Percentiles rank a stretch among this genome's conserved stretches.
phyloP scores from a whole-genome alignment of 306 rosid species.

The Pueraria montana region DNA sequence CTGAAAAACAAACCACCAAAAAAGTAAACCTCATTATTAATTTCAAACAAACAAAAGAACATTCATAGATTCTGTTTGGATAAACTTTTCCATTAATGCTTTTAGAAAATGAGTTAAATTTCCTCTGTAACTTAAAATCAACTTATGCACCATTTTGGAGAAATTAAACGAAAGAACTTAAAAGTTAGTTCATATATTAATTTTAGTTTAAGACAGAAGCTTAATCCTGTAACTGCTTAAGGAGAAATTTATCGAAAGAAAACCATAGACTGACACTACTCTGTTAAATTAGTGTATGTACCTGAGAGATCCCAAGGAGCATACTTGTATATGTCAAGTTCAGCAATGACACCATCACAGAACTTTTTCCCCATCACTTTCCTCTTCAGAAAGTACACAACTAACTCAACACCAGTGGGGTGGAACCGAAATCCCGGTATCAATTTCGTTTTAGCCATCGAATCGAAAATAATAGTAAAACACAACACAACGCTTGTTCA shows the following conservation, averaged over 20 bases:
- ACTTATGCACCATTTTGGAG: background rate
- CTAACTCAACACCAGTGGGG: slow-evolving; percentile 75
- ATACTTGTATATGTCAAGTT: slow-evolving; percentile 71
- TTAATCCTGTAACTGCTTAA: background rate
- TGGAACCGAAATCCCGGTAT: slow-evolving; percentile 80
- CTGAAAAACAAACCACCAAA: slow-evolving; percentile 52
- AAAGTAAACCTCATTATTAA: background rate
- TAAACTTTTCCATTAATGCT: background rate
- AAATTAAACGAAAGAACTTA: no score
- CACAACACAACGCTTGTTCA: background rate
- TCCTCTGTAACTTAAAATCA: background rate
- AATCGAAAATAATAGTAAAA: slow-evolving; percentile 14
- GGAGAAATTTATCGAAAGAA: background rate
- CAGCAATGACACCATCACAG: slow-evolving; percentile 53
- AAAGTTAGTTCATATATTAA: no score
- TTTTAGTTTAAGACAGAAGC: background rate
- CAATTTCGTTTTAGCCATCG: slow-evolving; percentile 41
- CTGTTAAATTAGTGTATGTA: slow-evolving; percentile 28
- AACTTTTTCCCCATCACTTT: slow-evolving; percentile 61
- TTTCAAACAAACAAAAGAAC: background rate
- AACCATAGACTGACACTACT: background rate
- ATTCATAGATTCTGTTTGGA: background rate
- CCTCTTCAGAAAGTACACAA: slow-evolving; percentile 66
- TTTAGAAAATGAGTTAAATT: background rate
- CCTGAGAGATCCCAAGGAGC: slow-evolving; percentile 92